Evolutionary conservation across 441 rosid species (phyloP), one percentile per base, ranked within the genome.

Genomic region (Pelargonium cotyledonis): DNA sequence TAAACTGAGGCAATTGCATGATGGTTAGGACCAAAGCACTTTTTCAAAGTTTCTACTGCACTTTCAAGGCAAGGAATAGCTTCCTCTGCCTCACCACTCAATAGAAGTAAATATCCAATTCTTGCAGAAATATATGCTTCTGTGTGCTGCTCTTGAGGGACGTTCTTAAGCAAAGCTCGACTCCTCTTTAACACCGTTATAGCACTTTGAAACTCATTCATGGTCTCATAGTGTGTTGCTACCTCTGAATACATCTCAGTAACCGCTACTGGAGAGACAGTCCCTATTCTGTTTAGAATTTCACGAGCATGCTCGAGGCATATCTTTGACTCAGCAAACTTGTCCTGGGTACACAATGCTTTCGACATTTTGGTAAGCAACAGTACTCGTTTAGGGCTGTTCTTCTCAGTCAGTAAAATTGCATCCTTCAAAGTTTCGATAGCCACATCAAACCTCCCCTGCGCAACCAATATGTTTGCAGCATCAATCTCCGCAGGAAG

Each of bases 51-150:
- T 18, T 57, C 62, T 18, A 12, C 62, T 3, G 62, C 62, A 18
- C 29, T 57, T 18, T 18, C 26, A 18, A 57, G 21, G 62, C 7
- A 18, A 18, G 62, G 29, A 18, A 57, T 18, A 57, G 62, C 62
- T 57, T 57, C 62, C 62, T 57, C 26, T 23, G 8, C 62, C 19
- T 57, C 62, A 18, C 62, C 62, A 9, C 26, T 57, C 26, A 57
- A 18, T 9, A 91, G 19, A 76, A 85, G 91, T 74, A 88, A 73
- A 96, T 93, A 89, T 66, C 99, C 99, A 66, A 91, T 78, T 82
- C 97, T 89, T 65, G 98, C 98, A 31, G 96, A 83, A 66, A 90
- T 85, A 66, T 89, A 89, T 77, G 95, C 98, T 80, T 92, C 98
- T 0, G 95, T 86, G 72, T 84, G 96, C 79, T 92, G 96, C 65